These are phyloP conservation scores for Lasiodiplodia sp. DNA, from an alignment of 2,329 filamentous ascomycete genomes.

Conservation along the genomic window DNA sequence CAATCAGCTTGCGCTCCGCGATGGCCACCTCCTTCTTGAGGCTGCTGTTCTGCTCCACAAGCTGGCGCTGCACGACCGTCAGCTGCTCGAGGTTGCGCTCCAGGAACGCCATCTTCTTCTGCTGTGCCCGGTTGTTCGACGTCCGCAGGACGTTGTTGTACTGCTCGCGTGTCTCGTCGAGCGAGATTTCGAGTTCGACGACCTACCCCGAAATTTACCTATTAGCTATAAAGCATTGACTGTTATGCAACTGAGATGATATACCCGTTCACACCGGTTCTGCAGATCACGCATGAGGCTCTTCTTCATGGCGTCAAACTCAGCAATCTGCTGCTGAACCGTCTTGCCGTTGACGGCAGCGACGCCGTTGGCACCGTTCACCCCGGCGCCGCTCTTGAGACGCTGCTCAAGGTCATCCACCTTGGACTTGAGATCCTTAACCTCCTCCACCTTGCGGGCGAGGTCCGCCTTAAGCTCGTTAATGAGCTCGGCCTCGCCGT, in stretches of 20 bases:
- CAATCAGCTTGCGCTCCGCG: slow-evolving; percentile 95
- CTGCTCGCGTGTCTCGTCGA: slow-evolving; percentile 97
- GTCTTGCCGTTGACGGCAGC: slow-evolving; percentile 77
- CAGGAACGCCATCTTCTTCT: slow-evolving; percentile 99
- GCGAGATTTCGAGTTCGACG: slow-evolving; percentile 95
- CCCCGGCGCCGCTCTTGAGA: slow-evolving; percentile 67
- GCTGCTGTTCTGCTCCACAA: slow-evolving; percentile 96
- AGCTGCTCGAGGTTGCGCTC: slow-evolving; percentile 98
- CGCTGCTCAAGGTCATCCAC: slow-evolving; percentile 81
- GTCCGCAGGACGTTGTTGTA: slow-evolving; percentile 98
- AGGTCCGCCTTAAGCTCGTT: slow-evolving; percentile 81
- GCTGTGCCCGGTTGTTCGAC: slow-evolving; percentile 97
- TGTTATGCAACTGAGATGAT: slow-evolving; percentile 38
- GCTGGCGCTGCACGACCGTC: slow-evolving; percentile 94
- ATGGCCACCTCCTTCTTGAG: slow-evolving; percentile 99
- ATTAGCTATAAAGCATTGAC: slow-evolving; percentile 28
- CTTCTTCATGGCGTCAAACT: slow-evolving; percentile 99
- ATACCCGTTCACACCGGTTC: slow-evolving; percentile 91
- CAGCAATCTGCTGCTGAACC: slow-evolving; percentile 95
- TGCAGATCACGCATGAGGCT: slow-evolving; percentile 98
- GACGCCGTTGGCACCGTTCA: slow-evolving; percentile 65
- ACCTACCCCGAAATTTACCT: slow-evolving; percentile 52
- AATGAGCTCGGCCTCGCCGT: slow-evolving; percentile 74
- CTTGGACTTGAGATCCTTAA: slow-evolving; percentile 78
- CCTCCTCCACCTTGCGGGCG: slow-evolving; percentile 79